phyloP scores from a whole-genome alignment of 1,284 basidiomycete genomes.

The Moniliophthora roreri region DNA sequence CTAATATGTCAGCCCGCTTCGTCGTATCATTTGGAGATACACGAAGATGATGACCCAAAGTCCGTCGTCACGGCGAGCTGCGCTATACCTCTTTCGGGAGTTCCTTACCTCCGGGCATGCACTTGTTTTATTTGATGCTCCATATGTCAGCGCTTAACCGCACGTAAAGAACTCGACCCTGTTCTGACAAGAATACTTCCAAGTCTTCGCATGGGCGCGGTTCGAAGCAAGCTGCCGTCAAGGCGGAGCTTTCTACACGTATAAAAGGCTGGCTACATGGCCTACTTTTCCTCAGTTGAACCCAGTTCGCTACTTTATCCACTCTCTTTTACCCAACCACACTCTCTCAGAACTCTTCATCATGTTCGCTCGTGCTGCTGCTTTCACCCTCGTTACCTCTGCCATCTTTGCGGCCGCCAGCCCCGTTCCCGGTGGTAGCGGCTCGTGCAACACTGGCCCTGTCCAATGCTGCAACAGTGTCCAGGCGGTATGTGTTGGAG shows the following conservation, averaged over 20 bases:
- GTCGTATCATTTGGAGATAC: too few relatives aligned
- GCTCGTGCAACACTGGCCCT: slow-evolving; percentile 18
- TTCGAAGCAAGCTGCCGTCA: background rate
- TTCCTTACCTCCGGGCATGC: too few relatives aligned
- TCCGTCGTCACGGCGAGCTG: too few relatives aligned
- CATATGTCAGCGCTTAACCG: too few relatives aligned
- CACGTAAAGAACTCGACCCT: too few relatives aligned
- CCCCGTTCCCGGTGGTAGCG: slow-evolving; percentile 3
- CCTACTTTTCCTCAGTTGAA: slow-evolving; percentile 22
- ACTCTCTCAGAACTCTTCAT: slow-evolving; percentile 6
- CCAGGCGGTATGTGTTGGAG: slow-evolving; percentile 9
- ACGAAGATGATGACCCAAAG: too few relatives aligned
- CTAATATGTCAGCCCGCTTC: too few relatives aligned
- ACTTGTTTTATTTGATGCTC: too few relatives aligned
- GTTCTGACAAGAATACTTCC: too few relatives aligned
- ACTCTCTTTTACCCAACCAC: background rate
- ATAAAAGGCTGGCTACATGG: background rate
- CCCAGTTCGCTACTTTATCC: slow-evolving; percentile 18
- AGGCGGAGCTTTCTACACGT: too few relatives aligned
- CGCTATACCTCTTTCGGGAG: too few relatives aligned
- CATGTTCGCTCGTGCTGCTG: slow-evolving; percentile 27
- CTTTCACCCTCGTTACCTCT: slow-evolving; percentile 23
- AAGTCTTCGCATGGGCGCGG: too few relatives aligned
- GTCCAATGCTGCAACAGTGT: slow-evolving; percentile 26
- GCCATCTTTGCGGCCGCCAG: slow-evolving; percentile 24